Percentiles rank a stretch among this genome's conserved stretches.
These are phyloP conservation scores for Leishmania gerbilli DNA, from an alignment of 208 protist genomes.

Conservation along the genomic window DNA sequence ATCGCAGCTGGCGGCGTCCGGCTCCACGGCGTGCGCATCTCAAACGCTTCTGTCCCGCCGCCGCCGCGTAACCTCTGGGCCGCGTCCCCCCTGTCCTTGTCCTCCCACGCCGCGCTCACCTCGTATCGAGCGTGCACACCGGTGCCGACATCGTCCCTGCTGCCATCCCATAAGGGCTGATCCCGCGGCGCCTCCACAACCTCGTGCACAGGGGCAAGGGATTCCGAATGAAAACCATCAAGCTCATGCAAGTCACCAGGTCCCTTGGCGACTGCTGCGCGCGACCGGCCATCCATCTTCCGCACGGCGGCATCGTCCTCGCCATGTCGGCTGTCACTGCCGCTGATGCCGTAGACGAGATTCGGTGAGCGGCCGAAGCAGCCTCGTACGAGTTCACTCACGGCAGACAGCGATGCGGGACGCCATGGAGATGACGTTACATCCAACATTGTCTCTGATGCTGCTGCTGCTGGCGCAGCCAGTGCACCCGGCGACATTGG, in stretches of 20 bases:
- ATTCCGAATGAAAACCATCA: background rate
- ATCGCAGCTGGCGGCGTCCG: background rate
- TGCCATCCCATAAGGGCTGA: background rate
- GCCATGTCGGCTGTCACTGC: background rate
- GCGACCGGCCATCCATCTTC: background rate
- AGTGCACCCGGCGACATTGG: background rate
- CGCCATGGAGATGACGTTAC: background rate
- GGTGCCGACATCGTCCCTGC: background rate
- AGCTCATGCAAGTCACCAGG: background rate
- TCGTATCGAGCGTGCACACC: background rate
- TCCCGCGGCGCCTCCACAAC: background rate
- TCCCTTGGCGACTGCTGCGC: background rate
- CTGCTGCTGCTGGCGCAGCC: background rate
- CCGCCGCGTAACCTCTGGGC: background rate
- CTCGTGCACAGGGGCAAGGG: background rate
- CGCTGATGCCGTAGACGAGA: slow-evolving; percentile 2
- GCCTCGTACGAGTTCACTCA: slow-evolving; percentile 23
- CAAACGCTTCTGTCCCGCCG: background rate
- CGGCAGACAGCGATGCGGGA: slow-evolving; percentile 2
- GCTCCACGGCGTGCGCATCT: background rate
- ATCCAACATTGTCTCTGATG: background rate
- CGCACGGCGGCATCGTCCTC: background rate
- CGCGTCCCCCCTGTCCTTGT: background rate
- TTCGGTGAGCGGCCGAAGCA: slow-evolving; percentile 18
- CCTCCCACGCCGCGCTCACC: background rate